Base-by-base conservation (phyloP, 208 protist species). In the Herpetomonas tarakana region DNA sequence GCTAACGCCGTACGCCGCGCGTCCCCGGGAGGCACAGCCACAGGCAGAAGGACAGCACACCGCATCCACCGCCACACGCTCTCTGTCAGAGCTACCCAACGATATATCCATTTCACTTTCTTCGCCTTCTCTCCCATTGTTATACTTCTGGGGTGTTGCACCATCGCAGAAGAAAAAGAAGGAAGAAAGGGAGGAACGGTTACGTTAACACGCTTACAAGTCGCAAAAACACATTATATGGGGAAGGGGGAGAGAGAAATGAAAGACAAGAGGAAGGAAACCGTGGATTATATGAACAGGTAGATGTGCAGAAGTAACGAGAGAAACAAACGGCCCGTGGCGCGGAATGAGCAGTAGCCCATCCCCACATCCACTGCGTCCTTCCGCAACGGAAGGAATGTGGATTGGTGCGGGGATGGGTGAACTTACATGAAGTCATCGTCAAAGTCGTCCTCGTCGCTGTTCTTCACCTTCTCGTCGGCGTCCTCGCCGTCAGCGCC, bases 381-480 rank as follows among this genome's bases (percentile, higher is more conserved):
- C n/a, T n/a, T n/a, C n/a, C n/a, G n/a, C n/a, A n/a, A n/a, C n/a
- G n/a, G n/a, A n/a, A n/a, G n/a, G n/a, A n/a, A n/a, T n/a, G n/a
- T n/a, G n/a, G n/a, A n/a, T n/a, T n/a, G n/a, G n/a, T n/a, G n/a
- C n/a, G n/a, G n/a, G n/a, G n/a, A n/a, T n/a, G n/a, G n/a, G n/a
- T n/a, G n/a, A n/a, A n/a, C 14, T 81, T 79, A 92, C 80, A 93
- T 93, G 50, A 93, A 93, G 58, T 97, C 91, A 69, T 97, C 91
- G 52, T 97, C 91, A 61, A 96, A 92, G 74, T 97, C 89, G 46
- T 90, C 93, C 46, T 95, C 85, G 9, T 90, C 88, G 44, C 83
- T 81, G 58, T 85, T 83, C 46, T 71, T 82, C 9, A 67, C 81
- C 44, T 74, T 70, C 26, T 71, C 67, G n/a, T 73, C 68, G 12